Evolutionary conservation across 495 filamentous ascomycete genomes (phyloP).

Genomic region (Tuber calosporum): DNA sequence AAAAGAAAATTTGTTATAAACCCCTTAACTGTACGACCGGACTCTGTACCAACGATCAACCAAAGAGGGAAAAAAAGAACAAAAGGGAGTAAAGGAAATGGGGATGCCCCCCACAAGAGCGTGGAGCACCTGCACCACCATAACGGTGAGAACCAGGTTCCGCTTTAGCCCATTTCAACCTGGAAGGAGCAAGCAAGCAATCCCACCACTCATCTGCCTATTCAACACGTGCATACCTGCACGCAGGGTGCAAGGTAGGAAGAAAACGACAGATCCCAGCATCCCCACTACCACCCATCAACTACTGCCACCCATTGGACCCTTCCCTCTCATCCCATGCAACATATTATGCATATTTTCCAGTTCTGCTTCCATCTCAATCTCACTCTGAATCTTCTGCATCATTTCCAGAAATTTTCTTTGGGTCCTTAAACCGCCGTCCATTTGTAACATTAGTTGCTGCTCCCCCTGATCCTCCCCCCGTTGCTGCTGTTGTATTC

Average conservation of each 20-base stretch:
- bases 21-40: background rate
- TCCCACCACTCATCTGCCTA: background rate
- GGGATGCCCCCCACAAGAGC: background rate
- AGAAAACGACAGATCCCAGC: background rate
- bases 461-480: background rate
- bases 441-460: background rate
- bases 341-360: background rate
- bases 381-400: constrained; percentile 7
- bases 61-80: background rate
- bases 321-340: background rate
- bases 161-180: background rate
- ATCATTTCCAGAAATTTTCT: background rate
- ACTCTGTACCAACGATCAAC: background rate
- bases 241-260: background rate
- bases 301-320: background rate
- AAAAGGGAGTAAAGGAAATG: background rate
- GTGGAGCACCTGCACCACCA: background rate
- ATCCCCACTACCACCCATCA: background rate
- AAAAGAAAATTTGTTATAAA: background rate
- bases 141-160: background rate
- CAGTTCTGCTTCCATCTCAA: background rate
- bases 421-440: background rate
- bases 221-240: background rate
- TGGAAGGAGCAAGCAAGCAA: background rate
- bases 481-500: background rate